phyloP scores from a whole-genome alignment of 805 yeast species.

The Dipodascopsis uninucleata region DNA sequence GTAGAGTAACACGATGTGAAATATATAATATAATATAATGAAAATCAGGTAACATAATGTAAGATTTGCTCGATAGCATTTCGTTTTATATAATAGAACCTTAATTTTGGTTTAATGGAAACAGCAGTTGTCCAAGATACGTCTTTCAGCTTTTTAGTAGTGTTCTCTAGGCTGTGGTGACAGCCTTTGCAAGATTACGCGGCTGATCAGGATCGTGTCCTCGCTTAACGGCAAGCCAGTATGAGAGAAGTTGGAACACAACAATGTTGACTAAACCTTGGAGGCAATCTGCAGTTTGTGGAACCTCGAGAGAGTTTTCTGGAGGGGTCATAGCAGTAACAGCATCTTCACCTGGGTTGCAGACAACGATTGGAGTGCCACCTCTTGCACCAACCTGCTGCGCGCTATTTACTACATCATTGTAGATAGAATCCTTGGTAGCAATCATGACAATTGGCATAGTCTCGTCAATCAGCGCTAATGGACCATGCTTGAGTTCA shows the following conservation, averaged over 20 bases:
- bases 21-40: too few relatives aligned
- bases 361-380: constrained; percentile 91
- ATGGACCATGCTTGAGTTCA: constrained; percentile 96
- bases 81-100: too few relatives aligned
- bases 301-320: constrained; percentile 68
- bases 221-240: constrained; percentile 92
- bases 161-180: too few relatives aligned
- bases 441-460: constrained; percentile 95
- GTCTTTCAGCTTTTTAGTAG: too few relatives aligned
- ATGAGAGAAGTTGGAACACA: constrained; percentile 92
- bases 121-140: too few relatives aligned
- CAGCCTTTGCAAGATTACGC: constrained; percentile 96
- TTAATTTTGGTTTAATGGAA: too few relatives aligned
- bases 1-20: too few relatives aligned
- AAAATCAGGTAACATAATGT: too few relatives aligned
- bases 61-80: too few relatives aligned
- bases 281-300: constrained; percentile 92
- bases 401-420: constrained; percentile 91
- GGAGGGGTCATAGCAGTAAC: constrained; percentile 35
- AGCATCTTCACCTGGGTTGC: constrained; percentile 70
- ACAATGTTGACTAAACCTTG: constrained; percentile 94
- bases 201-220: constrained; percentile 99
- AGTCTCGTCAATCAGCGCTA: constrained; percentile 91
- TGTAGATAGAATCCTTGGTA: constrained; percentile 92
- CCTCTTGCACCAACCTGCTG: constrained; percentile 96